A percentile compares a stretch with the other conserved stretches of the same genome.
Conservation (phyloP, 1,139 yeast genomes). For the Yamadazyma blattariae region DNA sequence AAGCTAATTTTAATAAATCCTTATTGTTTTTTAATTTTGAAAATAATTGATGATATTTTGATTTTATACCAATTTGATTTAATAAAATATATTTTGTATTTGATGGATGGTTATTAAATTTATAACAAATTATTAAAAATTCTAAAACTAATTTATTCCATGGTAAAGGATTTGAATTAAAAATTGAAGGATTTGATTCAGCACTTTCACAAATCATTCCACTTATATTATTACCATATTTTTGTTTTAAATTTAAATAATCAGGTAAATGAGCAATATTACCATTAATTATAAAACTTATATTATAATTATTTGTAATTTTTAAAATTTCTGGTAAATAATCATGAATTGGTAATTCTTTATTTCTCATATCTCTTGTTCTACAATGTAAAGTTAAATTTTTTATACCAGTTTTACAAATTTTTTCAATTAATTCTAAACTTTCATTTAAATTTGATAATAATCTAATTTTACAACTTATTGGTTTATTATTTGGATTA, state of each 20-base stretch:
- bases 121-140: slow-evolving; percentile 51
- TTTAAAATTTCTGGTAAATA: slow-evolving; percentile 61
- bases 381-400: slow-evolving; percentile 91
- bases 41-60: slow-evolving; percentile 55
- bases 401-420: slow-evolving; percentile 77
- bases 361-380: slow-evolving; percentile 83
- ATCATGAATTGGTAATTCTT: slow-evolving; percentile 73
- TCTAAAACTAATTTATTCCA: slow-evolving; percentile 56
- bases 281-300: slow-evolving; percentile 81
- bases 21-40: slow-evolving; percentile 55
- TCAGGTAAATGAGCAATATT: slow-evolving; percentile 59
- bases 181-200: slow-evolving; percentile 81
- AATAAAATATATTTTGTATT: slow-evolving; percentile 80
- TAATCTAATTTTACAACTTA: slow-evolving; percentile 85
- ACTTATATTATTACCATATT: slow-evolving; percentile 57
- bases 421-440: slow-evolving; percentile 52
- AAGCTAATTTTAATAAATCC: slow-evolving; percentile 39
- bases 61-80: slow-evolving; percentile 79
- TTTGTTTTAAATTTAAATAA: slow-evolving; percentile 47
- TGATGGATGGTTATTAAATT: slow-evolving; percentile 59
- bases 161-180: slow-evolving; percentile 45
- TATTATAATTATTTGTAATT: slow-evolving; percentile 60
- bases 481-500: slow-evolving; percentile 68
- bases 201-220: slow-evolving; percentile 95
- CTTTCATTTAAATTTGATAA: slow-evolving; percentile 58